Percentiles rank a stretch among this genome's conserved stretches.
phyloP scores from a whole-genome alignment of 2,329 filamentous ascomycete species.

The Penicillium thymicola region DNA sequence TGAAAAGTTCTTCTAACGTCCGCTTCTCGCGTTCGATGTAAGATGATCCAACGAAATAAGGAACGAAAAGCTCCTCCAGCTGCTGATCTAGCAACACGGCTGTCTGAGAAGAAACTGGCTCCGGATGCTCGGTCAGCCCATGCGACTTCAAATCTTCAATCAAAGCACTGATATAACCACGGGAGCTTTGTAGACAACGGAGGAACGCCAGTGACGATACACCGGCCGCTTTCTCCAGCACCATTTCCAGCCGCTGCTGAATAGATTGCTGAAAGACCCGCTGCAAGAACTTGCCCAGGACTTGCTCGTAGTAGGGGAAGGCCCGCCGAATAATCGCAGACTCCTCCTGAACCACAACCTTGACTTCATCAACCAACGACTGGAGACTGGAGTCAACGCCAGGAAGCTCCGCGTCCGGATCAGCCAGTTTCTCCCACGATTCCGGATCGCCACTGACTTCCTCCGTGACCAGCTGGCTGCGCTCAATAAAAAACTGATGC shows the following conservation, averaged over 20 bases:
- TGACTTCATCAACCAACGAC: conserved; percentile 88
- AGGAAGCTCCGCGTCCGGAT: conserved; percentile 88
- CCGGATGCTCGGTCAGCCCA: conserved; percentile 90
- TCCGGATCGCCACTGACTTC: conserved; percentile 63
- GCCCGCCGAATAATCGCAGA: conserved; percentile 95
- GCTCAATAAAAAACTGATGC: conserved; percentile 98
- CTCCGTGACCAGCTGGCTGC: conserved; percentile 85
- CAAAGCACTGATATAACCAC: conserved; percentile 79
- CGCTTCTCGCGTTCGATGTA: conserved; percentile 65
- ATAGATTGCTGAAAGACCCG: conserved; percentile 97
- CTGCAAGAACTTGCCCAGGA: conserved; percentile 88
- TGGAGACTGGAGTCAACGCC: conserved; percentile 90
- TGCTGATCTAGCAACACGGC: conserved; percentile 67
- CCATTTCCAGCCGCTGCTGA: conserved; percentile 91
- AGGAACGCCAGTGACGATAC: conserved; percentile 91
- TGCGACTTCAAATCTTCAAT: conserved; percentile 93
- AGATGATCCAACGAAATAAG: conserved; percentile 62
- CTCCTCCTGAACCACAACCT: conserved; percentile 93
- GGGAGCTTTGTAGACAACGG: conserved; percentile 82
- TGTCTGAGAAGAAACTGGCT: conserved; percentile 82
- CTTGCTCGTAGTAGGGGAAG: conserved; percentile 94
- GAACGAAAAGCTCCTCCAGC: conserved; percentile 63
- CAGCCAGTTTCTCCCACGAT: conserved; percentile 86
- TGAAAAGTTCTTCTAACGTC: conserved; percentile 76
- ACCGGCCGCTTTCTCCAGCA: conserved; percentile 88